A percentile compares a stretch with the other conserved stretches of the same genome.
Conservation (phyloP, 2,329 filamentous ascomycete species). For the Teratosphaeria zuluensis region DNA sequence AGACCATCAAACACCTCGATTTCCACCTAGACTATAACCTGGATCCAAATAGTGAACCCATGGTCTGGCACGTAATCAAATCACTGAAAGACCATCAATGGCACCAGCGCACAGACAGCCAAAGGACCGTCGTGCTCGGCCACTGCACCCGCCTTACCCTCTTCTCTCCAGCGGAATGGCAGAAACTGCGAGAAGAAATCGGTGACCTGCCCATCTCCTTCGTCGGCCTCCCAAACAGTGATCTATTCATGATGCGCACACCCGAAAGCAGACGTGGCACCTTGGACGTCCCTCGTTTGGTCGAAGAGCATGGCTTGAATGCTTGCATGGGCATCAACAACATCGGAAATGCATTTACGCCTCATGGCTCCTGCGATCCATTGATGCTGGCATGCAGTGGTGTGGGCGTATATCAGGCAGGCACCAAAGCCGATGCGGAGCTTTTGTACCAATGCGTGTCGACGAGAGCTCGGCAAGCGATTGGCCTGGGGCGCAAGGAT, state of each 20-base stretch:
- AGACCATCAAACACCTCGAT: constrained; percentile 49
- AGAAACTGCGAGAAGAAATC: constrained; percentile 39
- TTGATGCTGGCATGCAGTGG: constrained; percentile 52
- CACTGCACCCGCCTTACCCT: constrained; percentile 60
- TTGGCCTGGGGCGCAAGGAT: constrained; percentile 31
- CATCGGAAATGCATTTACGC: constrained; percentile 66
- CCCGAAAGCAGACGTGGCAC: constrained; percentile 43
- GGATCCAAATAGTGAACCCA: constrained; percentile 37
- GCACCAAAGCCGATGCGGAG: constrained; percentile 49
- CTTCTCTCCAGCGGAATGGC: constrained; percentile 43
- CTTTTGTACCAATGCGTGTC: constrained; percentile 45
- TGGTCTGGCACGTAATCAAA: constrained; percentile 47
- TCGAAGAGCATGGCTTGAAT: constrained; percentile 47
- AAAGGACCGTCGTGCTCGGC: constrained; percentile 49
- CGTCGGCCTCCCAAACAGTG: constrained; percentile 60
- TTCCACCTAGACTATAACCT: constrained; percentile 66
- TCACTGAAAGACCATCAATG: constrained; percentile 43
- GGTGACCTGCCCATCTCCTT: constrained; percentile 51
- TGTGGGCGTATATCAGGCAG: constrained; percentile 59
- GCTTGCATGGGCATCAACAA: constrained; percentile 60
- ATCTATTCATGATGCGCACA: constrained; percentile 61
- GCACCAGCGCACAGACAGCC: constrained; percentile 31
- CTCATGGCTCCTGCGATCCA: constrained; percentile 58
- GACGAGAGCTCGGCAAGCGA: constrained; percentile 22
- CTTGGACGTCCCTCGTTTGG: constrained; percentile 51